phyloP scores from a whole-genome alignment of 1,284 basidiomycete species.

The Coriolopsis trogii region DNA sequence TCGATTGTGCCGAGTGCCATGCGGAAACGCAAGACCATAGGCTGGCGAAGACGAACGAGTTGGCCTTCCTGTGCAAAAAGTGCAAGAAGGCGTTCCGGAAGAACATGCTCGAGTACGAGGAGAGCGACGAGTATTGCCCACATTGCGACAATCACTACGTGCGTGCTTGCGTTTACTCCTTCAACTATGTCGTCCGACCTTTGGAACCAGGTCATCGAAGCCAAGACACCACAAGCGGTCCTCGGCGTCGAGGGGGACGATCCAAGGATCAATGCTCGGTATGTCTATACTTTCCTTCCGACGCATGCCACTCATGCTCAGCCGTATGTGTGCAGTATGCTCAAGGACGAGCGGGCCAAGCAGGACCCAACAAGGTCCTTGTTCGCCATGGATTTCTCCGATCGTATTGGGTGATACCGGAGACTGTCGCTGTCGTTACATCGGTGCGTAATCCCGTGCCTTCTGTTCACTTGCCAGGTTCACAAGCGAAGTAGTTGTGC shows the following conservation, averaged over 20 bases:
- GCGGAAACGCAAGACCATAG: slow-evolving; percentile 80
- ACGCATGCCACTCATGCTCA: neutral
- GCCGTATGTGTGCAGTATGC: too few species aligned
- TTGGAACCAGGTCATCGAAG: slow-evolving; percentile 78
- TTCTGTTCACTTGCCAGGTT: too few species aligned
- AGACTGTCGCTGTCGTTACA: too few species aligned
- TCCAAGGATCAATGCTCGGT: slow-evolving; percentile 85
- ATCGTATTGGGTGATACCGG: slow-evolving; percentile 41
- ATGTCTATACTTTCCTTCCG: slow-evolving; percentile 28
- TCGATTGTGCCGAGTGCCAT: slow-evolving; percentile 95
- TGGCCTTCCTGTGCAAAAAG: slow-evolving; percentile 97
- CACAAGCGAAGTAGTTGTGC: too few species aligned
- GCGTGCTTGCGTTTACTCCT: slow-evolving; percentile 33
- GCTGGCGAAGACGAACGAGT: slow-evolving; percentile 82
- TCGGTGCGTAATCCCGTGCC: too few species aligned
- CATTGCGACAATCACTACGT: slow-evolving; percentile 99
- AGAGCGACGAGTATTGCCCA: slow-evolving; percentile 97
- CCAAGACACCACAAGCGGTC: slow-evolving; percentile 88
- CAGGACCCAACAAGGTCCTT: slow-evolving; percentile 52
- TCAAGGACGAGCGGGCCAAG: slow-evolving; percentile 72
- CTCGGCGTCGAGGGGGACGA: slow-evolving; percentile 92
- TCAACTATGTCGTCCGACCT: neutral
- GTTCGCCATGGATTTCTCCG: slow-evolving; percentile 44
- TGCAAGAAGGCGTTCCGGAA: slow-evolving; percentile 98
- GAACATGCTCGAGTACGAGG: slow-evolving; percentile 89